Evolutionary conservation across 140 eudicot species (phyloP).

Genomic region (Oenanthe javanica): DNA sequence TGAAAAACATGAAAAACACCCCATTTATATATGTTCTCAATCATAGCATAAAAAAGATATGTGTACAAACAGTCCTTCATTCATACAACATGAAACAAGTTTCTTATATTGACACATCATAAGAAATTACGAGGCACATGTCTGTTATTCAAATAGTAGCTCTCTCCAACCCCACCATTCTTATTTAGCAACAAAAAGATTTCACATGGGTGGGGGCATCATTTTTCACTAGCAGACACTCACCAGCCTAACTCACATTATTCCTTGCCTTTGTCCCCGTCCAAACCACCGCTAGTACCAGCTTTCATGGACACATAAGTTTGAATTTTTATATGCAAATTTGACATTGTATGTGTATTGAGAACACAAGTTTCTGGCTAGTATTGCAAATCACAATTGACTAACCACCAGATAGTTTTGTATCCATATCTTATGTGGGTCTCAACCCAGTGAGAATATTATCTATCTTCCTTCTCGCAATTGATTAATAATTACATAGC

Average conservation of each 20-base stretch:
- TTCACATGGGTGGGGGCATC: conserved; percentile 19
- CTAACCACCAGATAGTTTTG: background rate
- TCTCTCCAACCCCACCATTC: conserved; percentile 15
- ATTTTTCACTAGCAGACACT: conserved; percentile 13
- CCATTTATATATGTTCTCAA: background rate
- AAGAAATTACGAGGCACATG: background rate
- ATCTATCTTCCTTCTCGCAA: background rate
- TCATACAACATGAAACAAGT: background rate
- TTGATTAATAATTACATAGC: conserved; percentile 8
- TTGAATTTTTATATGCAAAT: background rate
- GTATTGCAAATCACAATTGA: background rate
- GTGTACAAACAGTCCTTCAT: background rate
- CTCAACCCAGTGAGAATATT: background rate
- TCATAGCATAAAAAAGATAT: background rate
- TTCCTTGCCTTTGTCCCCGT: background rate
- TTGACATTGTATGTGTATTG: background rate
- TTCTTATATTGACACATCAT: background rate
- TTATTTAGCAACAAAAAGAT: background rate
- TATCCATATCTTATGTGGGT: background rate
- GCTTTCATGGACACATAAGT: background rate
- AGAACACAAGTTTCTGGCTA: background rate
- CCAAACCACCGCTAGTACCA: background rate
- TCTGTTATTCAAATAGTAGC: background rate
- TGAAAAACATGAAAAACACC: background rate
- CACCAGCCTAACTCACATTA: conserved; percentile 9